Evolutionary conservation across 2,329 filamentous ascomycete species (phyloP).

Genomic region (Aspergillus terreus): DNA sequence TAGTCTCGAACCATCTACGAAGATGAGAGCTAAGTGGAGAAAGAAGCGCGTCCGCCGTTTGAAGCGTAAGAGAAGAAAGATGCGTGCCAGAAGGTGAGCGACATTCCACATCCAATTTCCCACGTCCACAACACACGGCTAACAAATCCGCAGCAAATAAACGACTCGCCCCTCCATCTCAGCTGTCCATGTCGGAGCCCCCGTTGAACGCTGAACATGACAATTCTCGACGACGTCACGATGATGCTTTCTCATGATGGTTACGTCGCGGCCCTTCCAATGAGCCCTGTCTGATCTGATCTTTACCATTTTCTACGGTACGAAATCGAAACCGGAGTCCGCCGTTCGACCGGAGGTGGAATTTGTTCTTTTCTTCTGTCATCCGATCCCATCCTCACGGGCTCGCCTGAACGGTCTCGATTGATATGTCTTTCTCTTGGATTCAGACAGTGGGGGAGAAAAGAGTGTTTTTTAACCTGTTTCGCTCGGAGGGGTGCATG

Average conservation of each 20-base stretch:
- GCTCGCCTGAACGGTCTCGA: slow-evolving; percentile 29
- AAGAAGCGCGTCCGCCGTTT: slow-evolving; percentile 99
- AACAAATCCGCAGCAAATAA: slow-evolving; percentile 59
- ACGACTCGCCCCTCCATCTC: slow-evolving; percentile 58
- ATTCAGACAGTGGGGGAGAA: slow-evolving; percentile 17
- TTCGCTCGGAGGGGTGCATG: slow-evolving; percentile 25
- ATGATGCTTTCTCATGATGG: slow-evolving; percentile 28
- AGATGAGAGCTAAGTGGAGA: slow-evolving; percentile 97
- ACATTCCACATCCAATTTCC: neutral
- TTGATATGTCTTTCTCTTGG: slow-evolving; percentile 16
- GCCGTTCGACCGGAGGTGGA: slow-evolving; percentile 21
- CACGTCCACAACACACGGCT: neutral
- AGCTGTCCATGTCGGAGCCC: slow-evolving; percentile 36
- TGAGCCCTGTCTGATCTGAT: slow-evolving; percentile 18
- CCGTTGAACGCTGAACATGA: slow-evolving; percentile 39
- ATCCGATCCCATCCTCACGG: slow-evolving; percentile 24
- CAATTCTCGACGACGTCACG: slow-evolving; percentile 27
- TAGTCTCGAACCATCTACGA: slow-evolving; percentile 38
- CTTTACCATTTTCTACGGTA: slow-evolving; percentile 3
- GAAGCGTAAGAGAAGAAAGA: slow-evolving; percentile 99
- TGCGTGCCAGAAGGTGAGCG: slow-evolving; percentile 90
- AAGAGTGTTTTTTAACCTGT: slow-evolving; percentile 8
- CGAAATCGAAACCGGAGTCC: slow-evolving; percentile 26
- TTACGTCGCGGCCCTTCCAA: slow-evolving; percentile 25
- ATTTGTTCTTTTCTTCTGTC: neutral